Conservation (phyloP, 2,329 filamentous ascomycete genomes). For the Alternaria sp. region DNA sequence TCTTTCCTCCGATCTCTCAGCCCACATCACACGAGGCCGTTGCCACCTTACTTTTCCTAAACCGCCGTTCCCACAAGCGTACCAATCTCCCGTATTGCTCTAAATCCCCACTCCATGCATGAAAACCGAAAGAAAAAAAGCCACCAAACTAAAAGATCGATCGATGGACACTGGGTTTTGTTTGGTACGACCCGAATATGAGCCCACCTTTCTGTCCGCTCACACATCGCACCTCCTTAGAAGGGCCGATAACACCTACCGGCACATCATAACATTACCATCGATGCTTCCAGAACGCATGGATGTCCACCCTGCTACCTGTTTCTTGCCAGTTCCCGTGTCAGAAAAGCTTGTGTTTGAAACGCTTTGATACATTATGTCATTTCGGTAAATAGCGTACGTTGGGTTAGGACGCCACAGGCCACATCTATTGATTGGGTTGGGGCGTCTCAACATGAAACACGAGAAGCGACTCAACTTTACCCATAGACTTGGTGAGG, state of each 20-base stretch:
- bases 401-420: slow-evolving; percentile 4
- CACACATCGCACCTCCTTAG: not conserved
- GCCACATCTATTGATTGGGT: not conserved
- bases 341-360: slow-evolving; percentile 7
- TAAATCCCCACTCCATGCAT: slow-evolving; percentile 1
- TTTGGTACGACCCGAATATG: not conserved
- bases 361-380: not conserved
- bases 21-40: not conserved
- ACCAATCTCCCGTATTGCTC: not conserved
- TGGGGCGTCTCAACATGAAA: slow-evolving; percentile 1
- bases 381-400: not conserved
- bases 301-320: not conserved
- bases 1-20: not conserved
- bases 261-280: not conserved
- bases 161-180: not conserved
- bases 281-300: slow-evolving; percentile 8
- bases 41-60: slow-evolving; percentile 5
- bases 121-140: not conserved
- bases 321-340: not conserved
- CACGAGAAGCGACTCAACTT: not conserved
- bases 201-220: not conserved
- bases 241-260: not conserved
- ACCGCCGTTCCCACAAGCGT: slow-evolving; percentile 1
- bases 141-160: not conserved
- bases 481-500: not conserved